A percentile compares a stretch with the other conserved stretches of the same genome.
phyloP scores from a whole-genome alignment of 768 basidiomycete genomes.

The Hemileccinum rubropunctum region DNA sequence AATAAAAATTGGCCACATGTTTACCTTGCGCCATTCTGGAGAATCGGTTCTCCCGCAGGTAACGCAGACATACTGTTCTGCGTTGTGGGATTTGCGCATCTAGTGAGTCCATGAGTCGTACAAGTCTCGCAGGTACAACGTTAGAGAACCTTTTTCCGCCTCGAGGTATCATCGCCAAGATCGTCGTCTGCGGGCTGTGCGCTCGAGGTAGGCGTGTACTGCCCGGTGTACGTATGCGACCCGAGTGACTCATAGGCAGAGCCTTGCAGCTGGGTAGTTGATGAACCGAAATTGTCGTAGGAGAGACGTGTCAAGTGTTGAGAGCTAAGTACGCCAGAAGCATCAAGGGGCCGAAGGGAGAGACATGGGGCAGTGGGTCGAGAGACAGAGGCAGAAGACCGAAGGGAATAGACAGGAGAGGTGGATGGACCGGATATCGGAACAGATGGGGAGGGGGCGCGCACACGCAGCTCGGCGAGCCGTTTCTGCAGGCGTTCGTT shows the following conservation, averaged over 20 bases:
- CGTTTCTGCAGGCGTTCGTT: constrained; percentile 77
- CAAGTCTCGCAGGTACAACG: not conserved
- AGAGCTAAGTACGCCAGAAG: constrained; percentile 15
- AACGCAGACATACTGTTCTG: constrained; percentile 81
- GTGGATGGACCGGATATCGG: constrained; percentile 13
- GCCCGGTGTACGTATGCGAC: constrained; percentile 13
- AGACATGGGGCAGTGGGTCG: constrained; percentile 20
- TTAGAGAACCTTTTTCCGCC: constrained; percentile 59
- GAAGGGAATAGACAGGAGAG: constrained; percentile 25
- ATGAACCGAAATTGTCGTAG: constrained; percentile 15
- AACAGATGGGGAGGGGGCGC: constrained; percentile 17
- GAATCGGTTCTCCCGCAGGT: constrained; percentile 95
- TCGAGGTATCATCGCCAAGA: constrained; percentile 46
- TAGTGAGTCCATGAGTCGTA: constrained; percentile 7
- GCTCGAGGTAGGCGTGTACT: constrained; percentile 13
- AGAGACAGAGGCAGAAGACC: constrained; percentile 26
- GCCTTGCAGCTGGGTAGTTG: constrained; percentile 10
- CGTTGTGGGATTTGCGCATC: constrained; percentile 40
- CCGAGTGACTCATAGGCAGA: constrained; percentile 20
- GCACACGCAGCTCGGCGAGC: constrained; percentile 42
- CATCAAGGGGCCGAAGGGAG: constrained; percentile 11
- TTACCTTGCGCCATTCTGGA: constrained; percentile 94
- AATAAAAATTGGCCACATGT: not conserved
- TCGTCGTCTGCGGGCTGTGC: constrained; percentile 37
- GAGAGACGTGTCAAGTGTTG: constrained; percentile 9